Conservation (phyloP, 352 stramenopile genomes). For the Bremia lactucae region DNA sequence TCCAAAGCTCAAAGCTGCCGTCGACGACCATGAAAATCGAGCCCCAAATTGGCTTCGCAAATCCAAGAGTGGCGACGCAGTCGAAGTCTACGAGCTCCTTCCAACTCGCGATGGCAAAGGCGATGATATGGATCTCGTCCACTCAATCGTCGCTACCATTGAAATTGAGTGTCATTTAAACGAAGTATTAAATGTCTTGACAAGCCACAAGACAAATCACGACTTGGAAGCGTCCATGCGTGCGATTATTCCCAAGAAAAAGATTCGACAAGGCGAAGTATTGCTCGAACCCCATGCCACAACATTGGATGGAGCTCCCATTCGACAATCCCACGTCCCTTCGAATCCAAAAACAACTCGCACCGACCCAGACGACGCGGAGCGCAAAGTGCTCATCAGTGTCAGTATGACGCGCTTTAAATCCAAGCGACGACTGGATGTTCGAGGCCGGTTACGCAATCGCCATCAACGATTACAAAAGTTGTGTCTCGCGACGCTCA, state of each 20-base stretch:
- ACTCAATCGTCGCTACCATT: constrained; percentile 36
- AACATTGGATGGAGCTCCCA: constrained; percentile 14
- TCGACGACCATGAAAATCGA: constrained; percentile 23
- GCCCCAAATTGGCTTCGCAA: constrained; percentile 32
- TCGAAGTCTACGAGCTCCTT: constrained; percentile 39
- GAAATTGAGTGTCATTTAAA: constrained; percentile 53
- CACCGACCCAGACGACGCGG: constrained; percentile 4
- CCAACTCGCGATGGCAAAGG: constrained; percentile 19
- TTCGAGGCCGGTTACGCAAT: constrained; percentile 23
- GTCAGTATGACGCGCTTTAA: constrained; percentile 32
- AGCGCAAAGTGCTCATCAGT: constrained; percentile 28
- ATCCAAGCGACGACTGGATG: constrained; percentile 19
- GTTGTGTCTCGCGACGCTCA: constrained; percentile 44
- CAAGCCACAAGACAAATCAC: constrained; percentile 29
- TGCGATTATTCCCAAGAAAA: constrained; percentile 27
- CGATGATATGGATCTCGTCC: constrained; percentile 42
- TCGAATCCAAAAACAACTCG: too few species aligned
- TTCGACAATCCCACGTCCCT: neutral
- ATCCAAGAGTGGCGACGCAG: constrained; percentile 30
- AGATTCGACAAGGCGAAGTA: constrained; percentile 22
- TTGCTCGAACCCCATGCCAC: constrained; percentile 20
- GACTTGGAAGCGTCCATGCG: constrained; percentile 39
- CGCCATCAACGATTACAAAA: constrained; percentile 37
- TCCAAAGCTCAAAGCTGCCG: constrained; percentile 30
- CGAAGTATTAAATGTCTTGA: constrained; percentile 51